Base-by-base conservation (phyloP, 164 flowering plant genomes). In the Nymphaea thermarum region DNA sequence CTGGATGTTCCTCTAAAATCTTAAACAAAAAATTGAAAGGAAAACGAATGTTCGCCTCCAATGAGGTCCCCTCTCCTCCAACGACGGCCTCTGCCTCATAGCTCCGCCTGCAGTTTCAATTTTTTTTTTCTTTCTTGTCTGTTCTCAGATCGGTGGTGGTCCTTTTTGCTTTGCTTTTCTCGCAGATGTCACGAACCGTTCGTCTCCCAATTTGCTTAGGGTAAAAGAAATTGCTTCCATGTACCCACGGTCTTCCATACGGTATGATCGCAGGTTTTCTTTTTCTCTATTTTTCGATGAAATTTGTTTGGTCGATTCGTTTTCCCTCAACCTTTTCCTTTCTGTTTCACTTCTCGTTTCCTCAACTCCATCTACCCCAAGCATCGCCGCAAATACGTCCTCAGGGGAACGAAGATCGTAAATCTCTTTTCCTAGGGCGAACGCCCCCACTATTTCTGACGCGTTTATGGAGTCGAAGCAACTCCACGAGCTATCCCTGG, bases 221-320 rank as follows among this genome's bases (percentile, higher is more conserved):
- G 99, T 98, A 4, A 83, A 84, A 71, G 91, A 89, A 70, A 86
- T 94, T 83, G 87, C 98, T 3, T 67, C 70, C 72, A 69, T 82
- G 81, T 94, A 94, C 71, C 84, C 98, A 10, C 91, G 99, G 99
- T 94, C 98, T 44, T 83, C 89, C 2, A 94, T 83, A 69, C 64
- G 89, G 89, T 82, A 72, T 2, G 4, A 15, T 51, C 57, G 2
- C 14, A 8, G 57, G 8, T 51, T 51, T 14, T 25, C 3, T 47
- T 6, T 25, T 25, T 25, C 36, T 25, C 36, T 25, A 25, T 25
- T 25, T 25, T 25, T 25, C 1, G 36, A 25, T 25, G 36, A 25
- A 25, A 25, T 47, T 47, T 47, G 55, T 12, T 47, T 47, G 55
- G 12, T 2, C 55, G 3, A 7, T 4, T 7, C 12, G 7, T 12